Base-by-base conservation (phyloP, 768 basidiomycete genomes). In the Dacryopinax primogenitus region DNA sequence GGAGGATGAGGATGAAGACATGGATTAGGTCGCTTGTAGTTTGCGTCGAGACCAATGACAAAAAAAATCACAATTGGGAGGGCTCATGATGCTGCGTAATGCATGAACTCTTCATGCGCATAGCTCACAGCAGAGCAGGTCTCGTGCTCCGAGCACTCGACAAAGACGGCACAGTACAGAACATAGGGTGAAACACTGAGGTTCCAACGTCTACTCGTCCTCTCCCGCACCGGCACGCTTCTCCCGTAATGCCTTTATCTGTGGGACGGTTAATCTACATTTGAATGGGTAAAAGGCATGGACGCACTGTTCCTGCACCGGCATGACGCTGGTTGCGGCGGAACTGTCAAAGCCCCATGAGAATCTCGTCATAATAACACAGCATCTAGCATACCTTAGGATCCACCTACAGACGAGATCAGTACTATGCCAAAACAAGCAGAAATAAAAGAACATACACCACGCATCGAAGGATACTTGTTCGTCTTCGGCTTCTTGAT, bases 401-500 rank as follows among this genome's bases (percentile, higher is more conserved):
- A 69, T 92, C 90, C 72, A 92, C 85, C 90, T 92, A 70, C 65
- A 35, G 37, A 34, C 6, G 12, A 6, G 6, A 32, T 33, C 33
- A 58, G 51, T 18, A 13, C 26, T 30, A 32, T 23, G 3, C 2
- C 33, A 33, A 6, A 21, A 65, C 11, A 61, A 33, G 18, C 3
- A 41, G 35, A 13, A 37, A 51, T n/a, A 68, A 18, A 44, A 30
- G 63, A 3, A 87, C 91, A 68, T 83, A 97, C 95, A 83, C 93
- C 94, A 80, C 85, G 92, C 81, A 89, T 72, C 36, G 90, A 93
- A 70, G 86, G 83, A 70, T 88, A 83, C 72, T 85, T 83, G 74
- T 83, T 80, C 66, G 83, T 81, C 76, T 81, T 78, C 63, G 91
- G 87, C 76, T 82, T 84, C 80, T 88, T 92, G 81, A 97, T 95